Conservation (phyloP, 1,284 basidiomycete genomes). For the Fomitiporia mediterranea region DNA sequence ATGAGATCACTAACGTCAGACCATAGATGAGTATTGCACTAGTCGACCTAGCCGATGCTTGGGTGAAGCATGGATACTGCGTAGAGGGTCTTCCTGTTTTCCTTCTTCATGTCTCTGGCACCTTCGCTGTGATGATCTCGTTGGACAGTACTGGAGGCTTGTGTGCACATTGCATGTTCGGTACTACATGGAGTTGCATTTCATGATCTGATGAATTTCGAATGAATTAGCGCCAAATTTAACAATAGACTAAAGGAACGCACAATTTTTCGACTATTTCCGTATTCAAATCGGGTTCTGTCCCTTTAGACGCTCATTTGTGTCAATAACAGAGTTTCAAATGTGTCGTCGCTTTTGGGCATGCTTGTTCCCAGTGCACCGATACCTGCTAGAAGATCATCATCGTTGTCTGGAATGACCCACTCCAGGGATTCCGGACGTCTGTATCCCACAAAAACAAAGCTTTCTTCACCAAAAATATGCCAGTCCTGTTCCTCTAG, state of each 20-base stretch:
- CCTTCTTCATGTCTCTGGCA: background rate
- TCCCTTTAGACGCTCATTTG: constrained; percentile 28
- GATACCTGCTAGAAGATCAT: constrained; percentile 50
- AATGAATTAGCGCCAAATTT: background rate
- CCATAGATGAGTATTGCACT: no score
- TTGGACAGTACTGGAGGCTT: no score
- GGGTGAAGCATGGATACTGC: no score
- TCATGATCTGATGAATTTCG: no score
- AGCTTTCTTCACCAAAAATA: constrained; percentile 32
- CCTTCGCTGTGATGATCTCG: background rate
- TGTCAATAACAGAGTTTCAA: constrained; percentile 66
- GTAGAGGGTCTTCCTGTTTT: constrained; percentile 2
- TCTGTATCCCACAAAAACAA: constrained; percentile 58
- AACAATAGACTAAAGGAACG: background rate
- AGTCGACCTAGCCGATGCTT: no score
- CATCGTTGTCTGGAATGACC: constrained; percentile 48
- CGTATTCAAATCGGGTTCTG: no score
- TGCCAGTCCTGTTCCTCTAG: constrained; percentile 27
- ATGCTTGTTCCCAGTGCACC: constrained; percentile 40
- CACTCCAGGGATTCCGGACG: constrained; percentile 51
- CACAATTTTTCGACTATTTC: no score
- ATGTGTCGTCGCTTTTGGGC: constrained; percentile 58
- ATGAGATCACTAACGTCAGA: background rate
- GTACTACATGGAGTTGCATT: no score
- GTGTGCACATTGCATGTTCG: no score